Evolutionary conservation across 75 land plant genomes (phyloP), one percentile per base, ranked within the genome.

Genomic region (Adiantum capillusveneris): DNA sequence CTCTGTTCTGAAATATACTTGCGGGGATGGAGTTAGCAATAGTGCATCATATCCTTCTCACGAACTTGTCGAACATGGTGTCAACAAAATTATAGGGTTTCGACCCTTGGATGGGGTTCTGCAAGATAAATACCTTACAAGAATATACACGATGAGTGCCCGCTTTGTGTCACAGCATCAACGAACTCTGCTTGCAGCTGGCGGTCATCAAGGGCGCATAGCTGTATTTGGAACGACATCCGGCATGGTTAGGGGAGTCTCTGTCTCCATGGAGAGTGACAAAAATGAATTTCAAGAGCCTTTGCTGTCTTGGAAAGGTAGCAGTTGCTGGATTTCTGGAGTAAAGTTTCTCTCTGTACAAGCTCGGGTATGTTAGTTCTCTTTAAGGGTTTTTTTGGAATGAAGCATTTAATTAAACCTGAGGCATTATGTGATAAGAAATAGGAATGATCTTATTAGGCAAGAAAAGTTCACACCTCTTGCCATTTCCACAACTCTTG

Each of bases 301-400:
- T 19, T 73, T 75, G n/a, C 44, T 65, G 60, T 49, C 66, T 6
- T 71, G 79, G 79, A 77, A 72, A 44, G 67, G 63, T 0, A 49
- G 79, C 31, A 24, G 5, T 30, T 58, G 79, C 20, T 72, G 79
- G 75, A 49, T 72, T 16, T 67, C 71, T 25, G 60, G 63, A 24
- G 74, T 72, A 25, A 67, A 37, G 51, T 71, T 77, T 58, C 11
- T 67, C 17, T 31, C 62, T 12, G 19, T 29, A 19, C 67, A 70
- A 11, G 59, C 31, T 39, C 51, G 45, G 69, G 69, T 66, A n/a
- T 51, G 25, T n/a, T n/a, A n/a, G n/a, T n/a, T n/a, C n/a, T n/a
- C n/a, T n/a, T n/a, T n/a, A n/a, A n/a, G n/a, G n/a, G n/a, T n/a
- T n/a, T n/a, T n/a, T n/a, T n/a, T n/a, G n/a, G n/a, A n/a, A n/a